Evolutionary conservation across 345 rosid species (phyloP).

Genomic region (Litchi chinensis): DNA sequence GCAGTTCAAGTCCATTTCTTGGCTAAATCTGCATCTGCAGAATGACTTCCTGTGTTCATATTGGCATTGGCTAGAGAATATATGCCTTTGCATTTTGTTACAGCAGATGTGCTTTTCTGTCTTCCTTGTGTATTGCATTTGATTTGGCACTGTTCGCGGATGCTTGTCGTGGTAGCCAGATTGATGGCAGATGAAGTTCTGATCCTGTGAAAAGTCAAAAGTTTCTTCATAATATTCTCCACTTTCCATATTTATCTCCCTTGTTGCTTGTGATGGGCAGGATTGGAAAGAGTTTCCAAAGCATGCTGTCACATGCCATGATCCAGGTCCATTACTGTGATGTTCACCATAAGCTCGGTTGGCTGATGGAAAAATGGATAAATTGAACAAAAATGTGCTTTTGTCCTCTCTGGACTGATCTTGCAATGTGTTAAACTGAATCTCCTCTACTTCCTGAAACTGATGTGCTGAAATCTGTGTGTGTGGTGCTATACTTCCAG

Average conservation of each 20-base stretch:
- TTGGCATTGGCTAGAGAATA: not conserved
- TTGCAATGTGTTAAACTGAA: slow-evolving; percentile 1
- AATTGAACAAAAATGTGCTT: slow-evolving; percentile 24
- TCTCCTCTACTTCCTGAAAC: slow-evolving; percentile 27
- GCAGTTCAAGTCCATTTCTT: not conserved
- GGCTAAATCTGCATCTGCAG: not conserved
- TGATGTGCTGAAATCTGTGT: slow-evolving; percentile 6
- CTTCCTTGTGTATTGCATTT: not conserved
- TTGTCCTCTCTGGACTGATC: slow-evolving; percentile 22
- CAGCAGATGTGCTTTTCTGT: not conserved
- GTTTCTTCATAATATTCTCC: not conserved
- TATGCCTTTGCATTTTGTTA: not conserved
- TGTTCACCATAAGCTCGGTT: not conserved
- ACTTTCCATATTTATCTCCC: not conserved
- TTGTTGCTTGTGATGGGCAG: not conserved
- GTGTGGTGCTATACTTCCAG: not conserved
- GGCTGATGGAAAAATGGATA: not conserved
- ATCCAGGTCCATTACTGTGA: not conserved
- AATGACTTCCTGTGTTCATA: not conserved
- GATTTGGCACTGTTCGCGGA: not conserved
- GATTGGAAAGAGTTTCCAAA: not conserved
- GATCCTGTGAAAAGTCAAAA: not conserved
- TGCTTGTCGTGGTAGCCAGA: not conserved
- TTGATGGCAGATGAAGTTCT: slow-evolving; percentile 11
- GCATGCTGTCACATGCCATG: not conserved